phyloP scores from a whole-genome alignment of 148 eudicot species.

The Rhododendron henanense region DNA sequence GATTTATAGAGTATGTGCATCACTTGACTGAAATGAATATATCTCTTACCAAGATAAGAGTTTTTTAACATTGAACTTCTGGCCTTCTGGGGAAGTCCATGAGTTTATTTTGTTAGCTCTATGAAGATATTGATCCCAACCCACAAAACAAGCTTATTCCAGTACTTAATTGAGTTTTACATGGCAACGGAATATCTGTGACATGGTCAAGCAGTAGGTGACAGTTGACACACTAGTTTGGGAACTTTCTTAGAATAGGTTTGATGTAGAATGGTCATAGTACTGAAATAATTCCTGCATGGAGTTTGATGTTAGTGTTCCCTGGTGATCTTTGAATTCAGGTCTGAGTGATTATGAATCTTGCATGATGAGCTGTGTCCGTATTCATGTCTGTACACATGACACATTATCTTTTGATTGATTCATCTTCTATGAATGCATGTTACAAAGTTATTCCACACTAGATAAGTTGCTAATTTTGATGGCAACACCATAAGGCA shows the following conservation, averaged over 20 bases:
- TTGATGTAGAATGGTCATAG: background rate
- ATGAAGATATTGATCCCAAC: background rate
- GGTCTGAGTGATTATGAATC: background rate
- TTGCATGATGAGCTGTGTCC: background rate
- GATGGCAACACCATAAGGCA: background rate
- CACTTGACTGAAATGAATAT: background rate
- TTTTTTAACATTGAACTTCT: background rate
- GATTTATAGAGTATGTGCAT: background rate
- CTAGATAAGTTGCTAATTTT: background rate
- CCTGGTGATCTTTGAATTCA: background rate
- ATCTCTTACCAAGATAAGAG: background rate
- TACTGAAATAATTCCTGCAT: background rate
- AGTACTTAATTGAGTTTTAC: background rate
- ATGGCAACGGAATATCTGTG: background rate
- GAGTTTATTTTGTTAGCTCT: background rate
- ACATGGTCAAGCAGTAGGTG: background rate
- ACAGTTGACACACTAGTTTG: background rate
- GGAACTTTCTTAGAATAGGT: background rate
- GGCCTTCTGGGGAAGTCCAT: background rate
- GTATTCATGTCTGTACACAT: background rate
- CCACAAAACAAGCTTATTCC: background rate
- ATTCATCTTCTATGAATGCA: background rate
- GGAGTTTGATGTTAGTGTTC: background rate
- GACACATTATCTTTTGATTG: background rate
- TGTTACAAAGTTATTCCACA: background rate